These are phyloP conservation scores for Corynascus novoguineensis DNA, from an alignment of 495 filamentous ascomycete genomes.

Conservation along the genomic window DNA sequence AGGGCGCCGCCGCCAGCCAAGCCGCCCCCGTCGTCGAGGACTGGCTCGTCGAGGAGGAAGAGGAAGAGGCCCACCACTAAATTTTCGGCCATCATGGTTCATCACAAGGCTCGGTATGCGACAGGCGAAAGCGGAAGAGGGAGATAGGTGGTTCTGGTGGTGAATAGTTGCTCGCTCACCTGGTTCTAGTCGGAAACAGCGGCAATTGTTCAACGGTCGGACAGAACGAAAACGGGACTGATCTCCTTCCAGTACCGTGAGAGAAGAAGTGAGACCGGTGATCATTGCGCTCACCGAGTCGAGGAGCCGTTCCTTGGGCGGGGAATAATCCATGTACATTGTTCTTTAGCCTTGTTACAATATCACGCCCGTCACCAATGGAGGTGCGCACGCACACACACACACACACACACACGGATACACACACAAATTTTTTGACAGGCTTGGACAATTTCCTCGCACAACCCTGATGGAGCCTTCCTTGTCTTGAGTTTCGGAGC, in stretches of 20 bases:
- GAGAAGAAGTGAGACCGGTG: neutral
- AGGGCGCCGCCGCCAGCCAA: slow-evolving; percentile 30
- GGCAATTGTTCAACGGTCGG: neutral
- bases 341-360: slow-evolving; percentile 28
- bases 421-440: too few relatives aligned
- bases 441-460: too few relatives aligned
- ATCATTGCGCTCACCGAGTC: neutral
- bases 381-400: neutral
- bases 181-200: neutral
- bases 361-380: slow-evolving; percentile 14
- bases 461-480: too few relatives aligned
- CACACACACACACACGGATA: neutral
- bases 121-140: neutral
- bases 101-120: neutral
- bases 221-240: neutral
- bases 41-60: slow-evolving; percentile 47
- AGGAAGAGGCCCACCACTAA: slow-evolving; percentile 43
- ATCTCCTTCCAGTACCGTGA: neutral
- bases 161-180: neutral
- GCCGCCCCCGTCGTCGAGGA: slow-evolving; percentile 41
- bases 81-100: neutral
- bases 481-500: too few relatives aligned
- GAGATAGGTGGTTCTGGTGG: neutral
- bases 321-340: slow-evolving; percentile 44
- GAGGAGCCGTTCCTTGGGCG: slow-evolving; percentile 24